These are phyloP conservation scores for Mollisiaceae sp. DNA, from an alignment of 2,329 filamentous ascomycete species.

Conservation along the genomic window DNA sequence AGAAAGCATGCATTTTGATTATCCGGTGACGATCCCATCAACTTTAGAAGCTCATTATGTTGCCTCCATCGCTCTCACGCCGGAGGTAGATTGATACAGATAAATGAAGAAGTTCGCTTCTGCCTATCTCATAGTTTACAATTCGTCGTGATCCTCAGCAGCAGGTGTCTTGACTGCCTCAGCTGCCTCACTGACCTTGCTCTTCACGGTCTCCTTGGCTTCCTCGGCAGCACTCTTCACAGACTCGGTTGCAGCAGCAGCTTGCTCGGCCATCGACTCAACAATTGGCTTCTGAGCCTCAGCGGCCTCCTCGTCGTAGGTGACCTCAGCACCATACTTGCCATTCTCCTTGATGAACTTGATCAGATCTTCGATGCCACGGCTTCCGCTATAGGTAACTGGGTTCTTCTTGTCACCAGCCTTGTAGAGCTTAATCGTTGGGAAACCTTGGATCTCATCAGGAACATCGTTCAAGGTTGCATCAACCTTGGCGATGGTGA, in stretches of 20 bases:
- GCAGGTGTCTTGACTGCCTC: constrained; percentile 45
- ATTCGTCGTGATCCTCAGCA: constrained; percentile 68
- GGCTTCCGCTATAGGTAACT: constrained; percentile 84
- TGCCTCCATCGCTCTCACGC: constrained; percentile 12
- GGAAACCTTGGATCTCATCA: constrained; percentile 96
- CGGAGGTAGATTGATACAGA: constrained; percentile 37
- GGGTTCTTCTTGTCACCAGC: constrained; percentile 86
- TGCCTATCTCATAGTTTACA: constrained; percentile 59
- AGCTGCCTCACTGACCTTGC: constrained; percentile 53
- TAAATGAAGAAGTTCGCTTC: constrained; percentile 27
- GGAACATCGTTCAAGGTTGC: constrained; percentile 96
- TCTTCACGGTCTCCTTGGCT: constrained; percentile 54
- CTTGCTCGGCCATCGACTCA: constrained; percentile 47
- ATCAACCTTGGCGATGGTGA: constrained; percentile 96
- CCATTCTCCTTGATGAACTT: constrained; percentile 95
- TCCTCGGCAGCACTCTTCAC: constrained; percentile 49
- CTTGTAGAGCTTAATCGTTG: constrained; percentile 97
- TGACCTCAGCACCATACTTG: constrained; percentile 79
- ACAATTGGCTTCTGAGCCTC: constrained; percentile 49
- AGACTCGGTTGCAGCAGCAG: constrained; percentile 46
- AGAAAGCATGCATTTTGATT: constrained; percentile 20
- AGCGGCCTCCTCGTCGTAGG: constrained; percentile 58
- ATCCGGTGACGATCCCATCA: constrained; percentile 19
- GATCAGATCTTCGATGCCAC: constrained; percentile 89
- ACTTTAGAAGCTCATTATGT: constrained; percentile 17